phyloP scores from a whole-genome alignment of 768 basidiomycete species.

The Kwoniella sp. region DNA sequence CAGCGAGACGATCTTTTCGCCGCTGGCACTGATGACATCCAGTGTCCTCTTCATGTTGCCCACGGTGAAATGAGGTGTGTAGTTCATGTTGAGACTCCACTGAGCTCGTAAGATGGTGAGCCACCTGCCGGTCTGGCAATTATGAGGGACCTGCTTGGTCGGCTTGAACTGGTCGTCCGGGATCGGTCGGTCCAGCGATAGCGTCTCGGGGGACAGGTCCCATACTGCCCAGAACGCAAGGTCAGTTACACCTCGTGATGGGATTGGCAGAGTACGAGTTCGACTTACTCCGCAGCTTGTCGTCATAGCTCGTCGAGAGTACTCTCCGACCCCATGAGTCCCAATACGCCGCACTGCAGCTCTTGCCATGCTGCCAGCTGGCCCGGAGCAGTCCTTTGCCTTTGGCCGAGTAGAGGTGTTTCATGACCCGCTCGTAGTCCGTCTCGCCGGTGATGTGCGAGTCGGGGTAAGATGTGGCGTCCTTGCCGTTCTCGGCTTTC shows the following conservation, averaged over 20 bases:
- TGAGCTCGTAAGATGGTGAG: conserved; percentile 53
- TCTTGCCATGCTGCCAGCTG: conserved; percentile 46
- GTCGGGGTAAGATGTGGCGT: background rate
- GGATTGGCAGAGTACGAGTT: too few relatives aligned
- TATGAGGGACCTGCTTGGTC: conserved; percentile 41
- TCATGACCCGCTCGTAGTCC: conserved; percentile 19
- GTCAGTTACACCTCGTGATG: too few relatives aligned
- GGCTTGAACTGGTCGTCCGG: conserved; percentile 30
- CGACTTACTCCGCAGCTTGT: conserved; percentile 49
- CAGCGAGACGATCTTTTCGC: conserved; percentile 39
- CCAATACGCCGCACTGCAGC: conserved; percentile 51
- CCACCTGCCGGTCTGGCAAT: conserved; percentile 53
- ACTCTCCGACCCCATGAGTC: conserved; percentile 51
- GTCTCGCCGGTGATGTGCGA: conserved; percentile 18
- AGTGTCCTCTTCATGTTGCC: conserved; percentile 52
- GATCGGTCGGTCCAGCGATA: conserved; percentile 22
- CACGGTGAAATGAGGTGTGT: conserved; percentile 48
- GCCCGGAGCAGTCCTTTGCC: conserved; percentile 31
- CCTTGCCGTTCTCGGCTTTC: background rate
- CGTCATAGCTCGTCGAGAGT: conserved; percentile 52
- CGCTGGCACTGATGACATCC: conserved; percentile 47
- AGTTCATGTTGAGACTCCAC: conserved; percentile 49
- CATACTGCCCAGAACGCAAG: conserved; percentile 17
- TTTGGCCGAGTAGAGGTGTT: conserved; percentile 21
- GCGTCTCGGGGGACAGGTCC: conserved; percentile 36